phyloP scores from a whole-genome alignment of 1,139 yeast genomes.

The Blastobotrys indianensis region DNA sequence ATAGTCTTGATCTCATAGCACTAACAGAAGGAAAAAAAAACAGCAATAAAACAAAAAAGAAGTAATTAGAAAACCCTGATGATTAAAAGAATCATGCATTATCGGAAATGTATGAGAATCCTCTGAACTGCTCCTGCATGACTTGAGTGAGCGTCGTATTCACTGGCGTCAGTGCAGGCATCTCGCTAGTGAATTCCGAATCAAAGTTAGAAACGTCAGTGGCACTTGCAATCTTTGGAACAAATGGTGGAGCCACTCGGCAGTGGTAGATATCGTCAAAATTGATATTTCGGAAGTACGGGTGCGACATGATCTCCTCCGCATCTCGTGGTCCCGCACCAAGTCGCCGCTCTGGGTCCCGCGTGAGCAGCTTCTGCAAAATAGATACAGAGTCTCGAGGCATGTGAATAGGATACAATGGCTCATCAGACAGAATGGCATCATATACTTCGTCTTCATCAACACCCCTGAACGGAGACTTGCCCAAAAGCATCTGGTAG shows the following conservation, averaged over 20 bases:
- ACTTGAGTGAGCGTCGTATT: conserved; percentile 79
- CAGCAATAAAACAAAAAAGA: neutral
- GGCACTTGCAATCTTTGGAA: conserved; percentile 76
- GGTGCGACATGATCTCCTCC: conserved; percentile 88
- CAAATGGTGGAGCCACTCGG: conserved; percentile 60
- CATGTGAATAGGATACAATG: conserved; percentile 96
- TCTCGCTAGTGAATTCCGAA: conserved; percentile 89
- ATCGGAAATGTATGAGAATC: conserved; percentile 84
- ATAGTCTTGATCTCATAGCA: no score
- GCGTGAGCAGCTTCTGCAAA: conserved; percentile 80
- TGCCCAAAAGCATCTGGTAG: conserved; percentile 93
- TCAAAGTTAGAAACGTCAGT: conserved; percentile 93
- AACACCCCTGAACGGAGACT: conserved; percentile 96
- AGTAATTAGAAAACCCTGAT: neutral
- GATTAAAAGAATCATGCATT: conserved; percentile 30
- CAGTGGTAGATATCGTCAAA: conserved; percentile 78
- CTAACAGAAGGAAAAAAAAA: neutral
- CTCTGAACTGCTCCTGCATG: conserved; percentile 95
- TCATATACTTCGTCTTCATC: conserved; percentile 98
- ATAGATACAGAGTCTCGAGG: conserved; percentile 94
- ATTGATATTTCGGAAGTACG: conserved; percentile 82
- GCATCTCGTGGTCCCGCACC: conserved; percentile 91
- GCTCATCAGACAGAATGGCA: conserved; percentile 96
- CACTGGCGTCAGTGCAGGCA: conserved; percentile 92
- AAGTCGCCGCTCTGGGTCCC: conserved; percentile 77